Percentiles rank a stretch among this genome's conserved stretches.
These are phyloP conservation scores for Candida sanyaensis DNA, from an alignment of 1,139 yeast genomes.

Conservation along the genomic window DNA sequence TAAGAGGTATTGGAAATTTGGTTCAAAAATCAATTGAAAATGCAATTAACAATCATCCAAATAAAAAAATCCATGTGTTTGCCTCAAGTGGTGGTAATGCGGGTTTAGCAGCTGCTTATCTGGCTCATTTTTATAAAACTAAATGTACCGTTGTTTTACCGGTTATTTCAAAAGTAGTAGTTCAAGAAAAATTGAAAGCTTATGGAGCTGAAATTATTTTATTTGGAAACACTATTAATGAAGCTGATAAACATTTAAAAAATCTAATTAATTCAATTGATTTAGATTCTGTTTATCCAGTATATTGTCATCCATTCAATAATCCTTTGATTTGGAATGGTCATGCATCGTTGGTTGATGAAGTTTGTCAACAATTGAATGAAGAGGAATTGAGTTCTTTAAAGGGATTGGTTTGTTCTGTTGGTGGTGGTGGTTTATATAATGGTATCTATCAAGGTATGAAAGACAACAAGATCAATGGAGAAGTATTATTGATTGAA, in stretches of 20 bases:
- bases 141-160: slow-evolving; percentile 73
- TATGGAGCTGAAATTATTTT: slow-evolving; percentile 58
- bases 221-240: slow-evolving; percentile 62
- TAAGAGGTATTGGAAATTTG: slow-evolving; percentile 62
- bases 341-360: slow-evolving; percentile 61
- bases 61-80: slow-evolving; percentile 46
- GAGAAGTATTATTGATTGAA: slow-evolving; percentile 58
- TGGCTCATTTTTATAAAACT: slow-evolving; percentile 46
- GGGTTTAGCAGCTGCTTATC: slow-evolving; percentile 72
- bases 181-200: slow-evolving; percentile 30
- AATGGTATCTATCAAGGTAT: slow-evolving; percentile 64
- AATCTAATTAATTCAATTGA: slow-evolving; percentile 33
- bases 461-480: slow-evolving; percentile 36
- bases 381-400: slow-evolving; percentile 28
- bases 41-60: slow-evolving; percentile 15
- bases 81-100: slow-evolving; percentile 81
- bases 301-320: slow-evolving; percentile 75
- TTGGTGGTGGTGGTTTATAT: slow-evolving; percentile 78
- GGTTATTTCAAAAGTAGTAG: slow-evolving; percentile 35
- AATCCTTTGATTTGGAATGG: slow-evolving; percentile 69
- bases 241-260: slow-evolving; percentile 58
- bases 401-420: slow-evolving; percentile 64
- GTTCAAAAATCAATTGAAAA: slow-evolving; percentile 30
- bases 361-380: slow-evolving; percentile 46
- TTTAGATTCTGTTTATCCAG: slow-evolving; percentile 33